Percentiles rank a stretch among this genome's conserved stretches.
Evolutionary conservation across 1,284 basidiomycete genomes (phyloP).

Genomic region (Tylopilus sp.): DNA sequence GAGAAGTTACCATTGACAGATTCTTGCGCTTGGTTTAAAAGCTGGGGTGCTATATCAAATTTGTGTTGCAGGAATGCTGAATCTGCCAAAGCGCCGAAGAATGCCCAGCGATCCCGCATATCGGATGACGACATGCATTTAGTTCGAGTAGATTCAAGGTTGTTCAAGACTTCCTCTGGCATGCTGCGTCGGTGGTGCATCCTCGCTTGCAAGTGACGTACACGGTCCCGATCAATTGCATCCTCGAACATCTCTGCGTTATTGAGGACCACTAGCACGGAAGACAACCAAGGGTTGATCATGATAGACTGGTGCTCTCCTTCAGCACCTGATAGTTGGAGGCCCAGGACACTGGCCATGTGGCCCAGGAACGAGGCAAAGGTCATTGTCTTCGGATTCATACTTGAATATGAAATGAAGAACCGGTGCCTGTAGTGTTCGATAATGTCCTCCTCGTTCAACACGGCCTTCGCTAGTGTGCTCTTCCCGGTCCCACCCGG

Average conservation of each 20-base stretch:
- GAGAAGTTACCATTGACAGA: background rate
- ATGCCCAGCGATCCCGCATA: background rate
- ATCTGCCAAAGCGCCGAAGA: background rate
- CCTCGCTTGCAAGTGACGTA: background rate
- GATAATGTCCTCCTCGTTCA: background rate
- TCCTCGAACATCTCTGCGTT: background rate
- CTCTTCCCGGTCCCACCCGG: background rate
- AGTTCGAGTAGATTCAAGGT: background rate
- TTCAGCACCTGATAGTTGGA: background rate
- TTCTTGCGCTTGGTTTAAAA: background rate
- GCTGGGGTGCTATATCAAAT: background rate
- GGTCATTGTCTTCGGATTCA: background rate
- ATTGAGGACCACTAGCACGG: background rate
- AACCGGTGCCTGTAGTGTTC: background rate
- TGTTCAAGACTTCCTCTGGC: background rate
- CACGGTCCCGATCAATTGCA: background rate
- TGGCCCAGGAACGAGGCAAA: background rate
- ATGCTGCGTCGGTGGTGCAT: background rate
- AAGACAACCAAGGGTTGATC: background rate
- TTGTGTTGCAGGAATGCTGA: background rate
- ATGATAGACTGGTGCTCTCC: background rate
- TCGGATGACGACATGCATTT: background rate
- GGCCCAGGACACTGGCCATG: background rate
- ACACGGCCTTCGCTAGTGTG: background rate
- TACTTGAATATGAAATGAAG: background rate